phyloP scores from a whole-genome alignment of 2,329 filamentous ascomycete species.

The Cytospora leucostoma region DNA sequence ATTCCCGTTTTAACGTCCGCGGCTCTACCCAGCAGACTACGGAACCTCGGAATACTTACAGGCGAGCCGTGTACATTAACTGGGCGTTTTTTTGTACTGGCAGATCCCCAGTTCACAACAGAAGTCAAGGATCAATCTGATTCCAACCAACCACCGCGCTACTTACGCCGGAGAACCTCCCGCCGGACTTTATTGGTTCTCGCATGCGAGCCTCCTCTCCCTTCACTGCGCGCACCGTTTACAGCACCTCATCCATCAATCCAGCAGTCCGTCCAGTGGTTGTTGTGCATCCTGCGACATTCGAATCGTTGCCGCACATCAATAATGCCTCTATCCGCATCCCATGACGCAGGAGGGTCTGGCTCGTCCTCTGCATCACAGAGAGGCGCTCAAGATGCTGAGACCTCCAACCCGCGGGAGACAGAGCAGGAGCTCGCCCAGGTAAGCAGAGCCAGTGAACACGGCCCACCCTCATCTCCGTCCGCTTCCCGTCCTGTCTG shows the following conservation, averaged over 20 bases:
- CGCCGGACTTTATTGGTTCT: not conserved
- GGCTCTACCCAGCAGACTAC: not conserved
- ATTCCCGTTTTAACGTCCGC: conserved; percentile 1
- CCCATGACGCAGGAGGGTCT: conserved; percentile 13
- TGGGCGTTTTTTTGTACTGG: not conserved
- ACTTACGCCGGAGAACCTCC: not conserved
- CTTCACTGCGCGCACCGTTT: not conserved
- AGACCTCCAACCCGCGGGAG: conserved; percentile 11
- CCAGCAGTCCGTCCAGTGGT: not conserved
- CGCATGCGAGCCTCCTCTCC: not conserved
- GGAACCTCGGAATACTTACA: no score
- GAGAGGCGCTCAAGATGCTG: conserved; percentile 2
- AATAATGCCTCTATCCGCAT: conserved; percentile 7
- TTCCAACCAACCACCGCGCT: not conserved
- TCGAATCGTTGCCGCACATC: not conserved
- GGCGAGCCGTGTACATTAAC: no score
- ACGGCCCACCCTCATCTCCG: not conserved
- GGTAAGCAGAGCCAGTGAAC: conserved; percentile 10
- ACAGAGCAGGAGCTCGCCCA: conserved; percentile 25
- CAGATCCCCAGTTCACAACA: not conserved
- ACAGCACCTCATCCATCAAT: not conserved
- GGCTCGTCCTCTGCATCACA: conserved; percentile 7
- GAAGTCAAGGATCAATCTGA: not conserved
- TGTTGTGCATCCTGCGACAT: not conserved
- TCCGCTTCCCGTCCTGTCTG: not conserved